Evolutionary conservation across 139 green algal genomes (phyloP).

Genomic region (Zygnema cylindricum): DNA sequence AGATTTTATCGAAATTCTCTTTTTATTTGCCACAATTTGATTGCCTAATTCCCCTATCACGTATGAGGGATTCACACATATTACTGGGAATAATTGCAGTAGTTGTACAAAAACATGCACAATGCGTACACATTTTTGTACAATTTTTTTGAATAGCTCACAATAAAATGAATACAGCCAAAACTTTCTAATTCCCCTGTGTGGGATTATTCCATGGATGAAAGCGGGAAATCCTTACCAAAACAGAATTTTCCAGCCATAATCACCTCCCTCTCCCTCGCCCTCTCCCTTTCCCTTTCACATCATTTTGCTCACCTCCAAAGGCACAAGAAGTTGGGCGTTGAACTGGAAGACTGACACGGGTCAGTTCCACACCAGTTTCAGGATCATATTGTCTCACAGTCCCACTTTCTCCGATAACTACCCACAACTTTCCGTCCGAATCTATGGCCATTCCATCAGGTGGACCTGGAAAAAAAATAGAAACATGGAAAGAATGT

Average conservation of each 20-base stretch:
- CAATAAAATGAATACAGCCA: no score
- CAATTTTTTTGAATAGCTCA: no score
- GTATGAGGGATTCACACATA: no score
- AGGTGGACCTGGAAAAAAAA: slow-evolving; percentile 51
- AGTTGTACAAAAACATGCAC: no score
- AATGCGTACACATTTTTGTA: no score
- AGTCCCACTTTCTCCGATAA: slow-evolving; percentile 67
- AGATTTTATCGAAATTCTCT: no score
- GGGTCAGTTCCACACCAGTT: slow-evolving; percentile 66
- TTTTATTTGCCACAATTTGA: no score
- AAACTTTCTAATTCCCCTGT: no score
- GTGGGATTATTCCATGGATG: background rate
- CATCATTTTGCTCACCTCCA: slow-evolving; percentile 41
- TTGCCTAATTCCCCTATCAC: no score
- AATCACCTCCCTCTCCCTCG: background rate
- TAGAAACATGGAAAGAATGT: no score
- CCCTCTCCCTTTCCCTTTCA: background rate
- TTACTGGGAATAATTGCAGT: no score
- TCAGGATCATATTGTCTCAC: slow-evolving; percentile 67
- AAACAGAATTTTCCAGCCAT: background rate
- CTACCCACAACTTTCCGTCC: slow-evolving; percentile 74
- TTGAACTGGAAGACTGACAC: slow-evolving; percentile 41
- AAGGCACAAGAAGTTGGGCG: slow-evolving; percentile 46
- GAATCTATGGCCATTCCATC: slow-evolving; percentile 74
- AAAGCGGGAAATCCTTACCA: background rate